Conservation (phyloP, 495 filamentous ascomycete species). For the Xylaria bambusicola region DNA sequence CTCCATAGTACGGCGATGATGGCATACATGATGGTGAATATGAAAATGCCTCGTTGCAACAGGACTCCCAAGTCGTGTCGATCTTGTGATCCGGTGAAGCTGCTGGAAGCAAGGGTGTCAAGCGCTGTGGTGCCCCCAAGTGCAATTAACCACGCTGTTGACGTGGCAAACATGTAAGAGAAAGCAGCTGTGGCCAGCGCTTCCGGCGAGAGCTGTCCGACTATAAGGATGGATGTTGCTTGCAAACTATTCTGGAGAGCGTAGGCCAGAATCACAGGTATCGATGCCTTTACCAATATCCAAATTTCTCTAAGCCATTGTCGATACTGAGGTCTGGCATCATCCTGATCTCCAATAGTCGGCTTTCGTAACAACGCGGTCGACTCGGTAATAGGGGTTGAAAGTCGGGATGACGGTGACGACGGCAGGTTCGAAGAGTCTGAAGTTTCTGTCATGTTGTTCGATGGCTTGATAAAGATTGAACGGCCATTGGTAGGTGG, state of each 20-base stretch:
- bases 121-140: slow-evolving; percentile 90
- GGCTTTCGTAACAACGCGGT: slow-evolving; percentile 53
- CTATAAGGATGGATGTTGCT: slow-evolving; percentile 80
- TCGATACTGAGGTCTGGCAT: slow-evolving; percentile 18
- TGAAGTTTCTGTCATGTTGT: slow-evolving; percentile 8
- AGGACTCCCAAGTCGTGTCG: slow-evolving; percentile 81
- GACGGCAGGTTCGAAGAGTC: slow-evolving; percentile 11
- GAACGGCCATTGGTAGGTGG: not conserved
- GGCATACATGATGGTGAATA: slow-evolving; percentile 73
- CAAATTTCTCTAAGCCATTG: slow-evolving; percentile 64
- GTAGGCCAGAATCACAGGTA: slow-evolving; percentile 87
- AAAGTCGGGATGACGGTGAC: slow-evolving; percentile 8
- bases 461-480: not conserved
- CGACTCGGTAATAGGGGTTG: slow-evolving; percentile 36
- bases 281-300: slow-evolving; percentile 65
- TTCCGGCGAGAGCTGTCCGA: slow-evolving; percentile 75
- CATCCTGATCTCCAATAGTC: not conserved
- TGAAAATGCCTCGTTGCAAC: slow-evolving; percentile 76
- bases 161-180: slow-evolving; percentile 90
- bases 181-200: slow-evolving; percentile 84
- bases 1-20: slow-evolving; percentile 77
- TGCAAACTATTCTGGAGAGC: slow-evolving; percentile 87
- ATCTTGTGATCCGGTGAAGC: slow-evolving; percentile 83
- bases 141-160: slow-evolving; percentile 86
- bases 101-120: slow-evolving; percentile 82